These are phyloP conservation scores for Lachancea cidri DNA, from an alignment of 805 yeast species.

Conservation along the genomic window DNA sequence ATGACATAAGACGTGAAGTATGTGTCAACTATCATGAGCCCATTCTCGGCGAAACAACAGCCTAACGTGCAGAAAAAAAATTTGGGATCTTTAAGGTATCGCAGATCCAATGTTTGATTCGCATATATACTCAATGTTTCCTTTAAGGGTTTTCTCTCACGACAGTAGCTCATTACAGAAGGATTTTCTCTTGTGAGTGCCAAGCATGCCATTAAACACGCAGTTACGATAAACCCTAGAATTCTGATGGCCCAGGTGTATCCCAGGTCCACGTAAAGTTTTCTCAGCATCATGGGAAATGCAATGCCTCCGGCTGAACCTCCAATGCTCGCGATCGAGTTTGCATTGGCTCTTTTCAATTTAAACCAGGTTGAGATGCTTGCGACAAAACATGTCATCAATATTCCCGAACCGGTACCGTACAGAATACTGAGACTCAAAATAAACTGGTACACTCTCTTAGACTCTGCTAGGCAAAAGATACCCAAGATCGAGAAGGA, in stretches of 20 bases:
- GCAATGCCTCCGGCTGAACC: constrained; percentile 48
- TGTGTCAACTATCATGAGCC: constrained; percentile 39
- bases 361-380: constrained; percentile 43
- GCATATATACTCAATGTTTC: constrained; percentile 10
- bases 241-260: constrained; percentile 50
- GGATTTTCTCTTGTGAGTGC: constrained; percentile 33
- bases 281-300: constrained; percentile 40
- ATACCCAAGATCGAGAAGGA: constrained; percentile 36
- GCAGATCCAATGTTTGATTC: constrained; percentile 26
- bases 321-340: constrained; percentile 44
- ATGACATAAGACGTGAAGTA: constrained; percentile 46
- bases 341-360: constrained; percentile 40
- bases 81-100: constrained; percentile 39
- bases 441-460: constrained; percentile 45
- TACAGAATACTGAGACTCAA: constrained; percentile 45
- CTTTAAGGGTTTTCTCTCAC: constrained; percentile 11
- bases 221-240: constrained; percentile 37
- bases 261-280: constrained; percentile 39
- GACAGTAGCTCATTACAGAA: constrained; percentile 13
- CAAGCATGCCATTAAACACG: constrained; percentile 22
- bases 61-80: constrained; percentile 38
- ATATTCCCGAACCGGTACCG: constrained; percentile 40
- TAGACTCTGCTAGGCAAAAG: constrained; percentile 41
- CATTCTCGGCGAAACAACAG: constrained; percentile 39
- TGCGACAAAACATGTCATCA: constrained; percentile 42